Base-by-base conservation (phyloP, 805 yeast species). In the Candida caryicola region DNA sequence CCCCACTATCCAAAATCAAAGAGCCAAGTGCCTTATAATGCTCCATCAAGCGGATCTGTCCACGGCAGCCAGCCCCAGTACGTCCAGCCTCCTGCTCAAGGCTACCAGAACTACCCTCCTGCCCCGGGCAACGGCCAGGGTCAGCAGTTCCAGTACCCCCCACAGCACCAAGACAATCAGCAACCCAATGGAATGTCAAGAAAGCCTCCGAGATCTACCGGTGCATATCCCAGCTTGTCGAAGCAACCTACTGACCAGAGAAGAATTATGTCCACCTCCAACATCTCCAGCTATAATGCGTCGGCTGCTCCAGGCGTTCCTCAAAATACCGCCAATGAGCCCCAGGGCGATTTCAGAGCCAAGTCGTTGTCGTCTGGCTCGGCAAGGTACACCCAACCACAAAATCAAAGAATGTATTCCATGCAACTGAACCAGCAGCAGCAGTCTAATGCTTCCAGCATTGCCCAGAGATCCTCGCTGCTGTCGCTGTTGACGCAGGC, bases 181-280 rank as follows among this genome's bases (percentile, higher is more conserved):
- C 39, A 39, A 34, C 12, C 44, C 52, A 23, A 53, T 46, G 33
- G 44, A 39, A 2, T 57, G 55, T n/a, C 45, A 49, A 17, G 40
- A 46, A n/a, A 37, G 33, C 19, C 39, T 47, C 47, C 25, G 25
- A 17, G 34, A 29, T 5, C 18, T 28, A 8, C 29, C 28, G 5
- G 35, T 23, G n/a, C 35, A 25, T 16, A 29, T 15, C 34, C 16
- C 49, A 6, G 51, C 57, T 8, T 43, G 45, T 18, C 49, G 44
- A 33, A 45, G 45, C 14, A 47, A 49, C 32, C 51, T 37, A 35
- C 44, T 34, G 23, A 37, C 34, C 37, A 37, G 36, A 46, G 63
- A 35, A 40, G 70, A 37, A 55, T 61, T n/a, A 65, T 55, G 5
- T 61, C 69, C 1, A 49, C 64, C 1, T 64, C 66, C 3, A 41